Evolutionary conservation across 371 early-diverging fungal species (phyloP), one percentile per base, ranked within the genome.

Genomic region (Mucor saturninus): DNA sequence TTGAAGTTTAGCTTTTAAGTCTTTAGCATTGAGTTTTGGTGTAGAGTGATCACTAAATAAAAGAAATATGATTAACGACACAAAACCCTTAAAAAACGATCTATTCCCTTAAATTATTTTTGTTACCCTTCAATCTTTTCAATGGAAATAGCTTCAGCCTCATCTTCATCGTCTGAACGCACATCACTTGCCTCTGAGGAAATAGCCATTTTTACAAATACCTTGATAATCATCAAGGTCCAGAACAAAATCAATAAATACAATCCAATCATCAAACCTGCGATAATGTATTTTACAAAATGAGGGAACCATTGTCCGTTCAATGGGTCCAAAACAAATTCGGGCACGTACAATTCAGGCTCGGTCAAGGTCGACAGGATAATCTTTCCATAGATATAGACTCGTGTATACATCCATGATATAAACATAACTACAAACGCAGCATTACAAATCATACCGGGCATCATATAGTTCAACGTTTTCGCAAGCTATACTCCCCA

Each of bases 331-430:
- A 82, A 58, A 15, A 67, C 67, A 56, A 81, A 80, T 42, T 71
- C 72, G 29, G 67, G 62, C 8, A 81, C 74, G 58, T 80, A 76
- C 0, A 77, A 54, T 15, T 83, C 75, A 26, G 82, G 76, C 32
- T 82, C 86, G 7, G 70, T 69, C 7, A 52, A 62, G 2, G 83
- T 82, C 0, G 81, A 80, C 59, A 65, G 61, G 59, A 84, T 72
- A 26, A 90, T 75, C 37, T 77, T 66, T 1, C 76, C 81, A 70
- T 86, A 86, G 42, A 83, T 52, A 50, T 77, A 84, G 50, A 91
- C 89, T 15, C 94, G 85, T 2, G 92, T 89, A 39, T 86, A 84
- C 52, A 90, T 63, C 94, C 94, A 93, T 28, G 86, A 75, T n/a
- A 88, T 26, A 51, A 89, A 66, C 70, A 93, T 90, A 7, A 75